Base-by-base conservation (phyloP, 2,329 filamentous ascomycete genomes). In the Botryosphaeria dothidea region DNA sequence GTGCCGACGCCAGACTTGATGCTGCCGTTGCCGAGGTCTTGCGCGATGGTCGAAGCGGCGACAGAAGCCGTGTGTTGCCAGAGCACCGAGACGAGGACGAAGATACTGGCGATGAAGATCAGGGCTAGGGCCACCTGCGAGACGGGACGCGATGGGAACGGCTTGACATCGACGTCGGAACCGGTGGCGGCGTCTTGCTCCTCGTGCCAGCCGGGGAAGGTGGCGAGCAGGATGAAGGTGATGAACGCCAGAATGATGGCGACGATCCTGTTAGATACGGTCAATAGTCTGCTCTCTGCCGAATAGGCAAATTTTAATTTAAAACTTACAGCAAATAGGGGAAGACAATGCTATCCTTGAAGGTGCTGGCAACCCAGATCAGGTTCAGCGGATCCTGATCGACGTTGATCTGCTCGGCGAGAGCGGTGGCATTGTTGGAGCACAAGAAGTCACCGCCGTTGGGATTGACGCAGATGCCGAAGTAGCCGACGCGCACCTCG, bases 321-420 rank as follows among this genome's bases (percentile, higher is more conserved):
- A 25, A n/a, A 8, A 70, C 91, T 83, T 79, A 95, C 91, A 99
- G 90, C 21, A 99, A 82, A 75, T 98, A 99, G 9, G 95, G 95
- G 77, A 99, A 99, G 49, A 99, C 94, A 76, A 99, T 95, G 80
- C 93, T 94, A 78, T 98, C 93, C 79, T 98, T 98, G 82, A 99
- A 99, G 70, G 96, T 96, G 71, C 90, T 90, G 25, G 95, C 94
- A 64, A 99, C 87, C 95, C 94, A 99, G 72, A 99, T 93, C 73
- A 99, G 82, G 78, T 99, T 99, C 74, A 99, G 84, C 43, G 95
- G 95, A 80, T 99, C 95, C 79, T 97, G 92, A 74, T 97, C 93
- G 46, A 96, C 88, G 21, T 87, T 90, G 48, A 98, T 87, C 79
- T 97, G 90, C 77, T 95, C 91, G 41, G 95, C 94, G 54, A 99